These are phyloP conservation scores for Spongospora subterranea DNA, from an alignment of 208 protist genomes.

Conservation along the genomic window DNA sequence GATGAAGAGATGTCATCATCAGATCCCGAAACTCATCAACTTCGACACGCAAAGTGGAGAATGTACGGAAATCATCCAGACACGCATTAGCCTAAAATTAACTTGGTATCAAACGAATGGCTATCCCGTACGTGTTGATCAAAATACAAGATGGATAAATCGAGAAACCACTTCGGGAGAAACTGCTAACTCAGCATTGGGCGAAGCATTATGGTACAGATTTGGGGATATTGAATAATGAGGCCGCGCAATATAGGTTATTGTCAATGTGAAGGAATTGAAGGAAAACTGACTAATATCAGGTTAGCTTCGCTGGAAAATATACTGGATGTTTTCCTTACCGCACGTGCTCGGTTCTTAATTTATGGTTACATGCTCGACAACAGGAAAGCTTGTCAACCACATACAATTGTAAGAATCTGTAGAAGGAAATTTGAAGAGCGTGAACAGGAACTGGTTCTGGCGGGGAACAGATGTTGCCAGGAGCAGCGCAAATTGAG, in stretches of 20 bases:
- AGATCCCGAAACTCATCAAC: not conserved
- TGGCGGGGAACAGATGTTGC: not conserved
- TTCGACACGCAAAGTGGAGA: not conserved
- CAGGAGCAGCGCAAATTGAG: not conserved
- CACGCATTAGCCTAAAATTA: not conserved
- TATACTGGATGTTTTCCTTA: not conserved
- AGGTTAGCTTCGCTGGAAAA: not conserved
- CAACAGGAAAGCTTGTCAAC: not conserved
- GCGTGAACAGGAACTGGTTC: not conserved
- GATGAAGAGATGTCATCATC: not conserved
- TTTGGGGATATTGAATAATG: not conserved
- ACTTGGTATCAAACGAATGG: not conserved
- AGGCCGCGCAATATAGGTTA: not conserved
- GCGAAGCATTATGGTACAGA: not conserved
- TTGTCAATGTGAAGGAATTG: not conserved
- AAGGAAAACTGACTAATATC: not conserved
- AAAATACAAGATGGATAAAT: not conserved
- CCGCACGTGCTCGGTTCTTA: not conserved
- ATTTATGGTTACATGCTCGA: not conserved
- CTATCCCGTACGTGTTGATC: not conserved
- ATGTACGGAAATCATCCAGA: not conserved
- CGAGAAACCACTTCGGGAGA: not conserved
- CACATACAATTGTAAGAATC: not conserved
- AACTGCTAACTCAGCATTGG: not conserved
- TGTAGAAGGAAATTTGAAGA: not conserved